Conservation (phyloP, 1,284 basidiomycete species). For the Pyrrhoderma noxium region DNA sequence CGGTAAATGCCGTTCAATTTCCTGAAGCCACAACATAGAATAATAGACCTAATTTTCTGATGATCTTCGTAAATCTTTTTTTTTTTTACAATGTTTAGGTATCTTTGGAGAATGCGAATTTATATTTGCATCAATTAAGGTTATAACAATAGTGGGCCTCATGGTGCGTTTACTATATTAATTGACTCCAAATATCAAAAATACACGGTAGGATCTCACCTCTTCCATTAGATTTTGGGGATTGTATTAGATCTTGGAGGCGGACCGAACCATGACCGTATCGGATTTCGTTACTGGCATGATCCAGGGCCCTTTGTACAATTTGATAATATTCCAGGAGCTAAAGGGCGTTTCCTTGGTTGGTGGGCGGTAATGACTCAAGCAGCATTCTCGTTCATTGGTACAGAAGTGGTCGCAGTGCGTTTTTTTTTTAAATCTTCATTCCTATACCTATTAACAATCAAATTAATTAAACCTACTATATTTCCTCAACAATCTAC, state of each 20-base stretch:
- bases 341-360: conserved; percentile 59
- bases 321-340: conserved; percentile 45
- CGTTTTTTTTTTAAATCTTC: conserved; percentile 28
- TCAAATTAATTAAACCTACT: too few species aligned
- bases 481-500: too few species aligned
- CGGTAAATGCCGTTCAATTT: conserved; percentile 30
- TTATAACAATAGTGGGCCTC: conserved; percentile 63
- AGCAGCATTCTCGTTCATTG: conserved; percentile 79
- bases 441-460: too few species aligned
- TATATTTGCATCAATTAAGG: conserved; percentile 71
- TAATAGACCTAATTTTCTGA: neutral
- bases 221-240: conserved; percentile 34
- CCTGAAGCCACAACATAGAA: too few species aligned
- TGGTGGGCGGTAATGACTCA: conserved; percentile 63
- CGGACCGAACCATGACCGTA: conserved; percentile 41
- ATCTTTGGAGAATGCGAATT: conserved; percentile 73
- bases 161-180: conserved; percentile 36
- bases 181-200: conserved; percentile 19
- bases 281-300: conserved; percentile 64
- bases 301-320: conserved; percentile 67
- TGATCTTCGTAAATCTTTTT: too few species aligned
- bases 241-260: conserved; percentile 70
- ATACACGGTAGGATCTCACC: neutral
- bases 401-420: conserved; percentile 83
- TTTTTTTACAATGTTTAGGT: conserved; percentile 35